Conservation (phyloP, 305 asterid genomes). For the Stenogyne calaminthoides region DNA sequence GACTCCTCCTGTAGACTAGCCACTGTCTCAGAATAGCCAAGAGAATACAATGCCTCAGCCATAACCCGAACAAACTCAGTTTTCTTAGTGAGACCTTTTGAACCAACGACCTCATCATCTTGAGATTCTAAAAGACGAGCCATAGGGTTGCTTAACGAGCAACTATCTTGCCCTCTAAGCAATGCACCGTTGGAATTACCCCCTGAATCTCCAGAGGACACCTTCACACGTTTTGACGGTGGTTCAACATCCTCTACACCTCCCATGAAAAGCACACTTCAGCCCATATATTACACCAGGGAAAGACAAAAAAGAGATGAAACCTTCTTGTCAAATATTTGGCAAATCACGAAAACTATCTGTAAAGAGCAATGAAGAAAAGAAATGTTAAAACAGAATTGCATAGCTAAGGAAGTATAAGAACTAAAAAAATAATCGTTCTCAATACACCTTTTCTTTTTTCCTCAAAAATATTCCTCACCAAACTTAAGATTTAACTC, state of each 20-base stretch:
- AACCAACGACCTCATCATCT: slow-evolving; percentile 75
- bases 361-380: slow-evolving; percentile 4
- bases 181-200: slow-evolving; percentile 52
- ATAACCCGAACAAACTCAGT: slow-evolving; percentile 78
- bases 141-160: slow-evolving; percentile 63
- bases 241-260: slow-evolving; percentile 84
- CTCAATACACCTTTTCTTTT: too few species aligned
- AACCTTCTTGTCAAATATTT: slow-evolving; percentile 28
- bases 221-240: slow-evolving; percentile 87
- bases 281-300: slow-evolving; percentile 65
- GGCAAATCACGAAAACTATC: slow-evolving; percentile 6
- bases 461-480: neutral
- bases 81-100: slow-evolving; percentile 73
- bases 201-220: slow-evolving; percentile 51
- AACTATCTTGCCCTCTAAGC: slow-evolving; percentile 57
- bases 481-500: neutral
- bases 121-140: slow-evolving; percentile 68
- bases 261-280: slow-evolving; percentile 86
- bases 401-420: neutral
- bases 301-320: slow-evolving; percentile 21
- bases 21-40: slow-evolving; percentile 75
- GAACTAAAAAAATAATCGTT: neutral
- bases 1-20: slow-evolving; percentile 82
- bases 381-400: neutral
- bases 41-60: slow-evolving; percentile 85